These are phyloP conservation scores for Eucalyptus sp. DNA, from an alignment of 345 rosid genomes.

Conservation along the genomic window DNA sequence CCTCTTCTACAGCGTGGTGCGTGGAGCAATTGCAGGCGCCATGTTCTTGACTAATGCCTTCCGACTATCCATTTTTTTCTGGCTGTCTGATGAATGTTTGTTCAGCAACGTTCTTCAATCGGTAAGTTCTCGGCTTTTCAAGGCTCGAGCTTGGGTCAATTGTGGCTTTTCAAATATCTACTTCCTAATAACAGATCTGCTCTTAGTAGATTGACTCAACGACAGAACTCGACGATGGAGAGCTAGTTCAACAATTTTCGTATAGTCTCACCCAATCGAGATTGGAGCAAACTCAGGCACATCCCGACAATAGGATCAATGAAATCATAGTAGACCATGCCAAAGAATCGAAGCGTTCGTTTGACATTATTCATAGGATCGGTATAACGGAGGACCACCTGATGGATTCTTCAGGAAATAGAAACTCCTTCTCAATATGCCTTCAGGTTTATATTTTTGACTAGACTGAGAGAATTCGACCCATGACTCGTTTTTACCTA, in stretches of 20 bases:
- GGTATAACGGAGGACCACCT: not conserved
- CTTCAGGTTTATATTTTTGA: slow-evolving; percentile 15
- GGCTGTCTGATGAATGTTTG: not conserved
- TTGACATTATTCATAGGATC: not conserved
- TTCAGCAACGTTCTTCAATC: not conserved
- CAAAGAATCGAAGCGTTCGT: not conserved
- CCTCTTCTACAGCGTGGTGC: slow-evolving; percentile 4
- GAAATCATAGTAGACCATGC: not conserved
- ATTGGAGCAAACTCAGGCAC: not conserved
- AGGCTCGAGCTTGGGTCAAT: not conserved
- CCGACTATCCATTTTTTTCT: not conserved
- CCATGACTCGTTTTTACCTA: not conserved
- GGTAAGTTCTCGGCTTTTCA: not conserved
- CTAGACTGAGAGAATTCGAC: not conserved
- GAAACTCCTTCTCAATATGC: slow-evolving; percentile 20
- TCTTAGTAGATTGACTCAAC: slow-evolving; percentile 65
- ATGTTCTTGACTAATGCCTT: not conserved
- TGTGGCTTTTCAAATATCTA: not conserved
- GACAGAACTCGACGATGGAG: slow-evolving; percentile 62
- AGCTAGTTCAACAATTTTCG: not conserved
- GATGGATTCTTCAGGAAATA: slow-evolving; percentile 4
- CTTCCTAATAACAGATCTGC: not conserved
- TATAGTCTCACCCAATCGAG: not conserved
- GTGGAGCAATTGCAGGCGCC: slow-evolving; percentile 12
- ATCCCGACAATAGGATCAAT: not conserved